These are phyloP conservation scores for Neonectria sp. DNA, from an alignment of 2,329 filamentous ascomycete species.

Conservation along the genomic window DNA sequence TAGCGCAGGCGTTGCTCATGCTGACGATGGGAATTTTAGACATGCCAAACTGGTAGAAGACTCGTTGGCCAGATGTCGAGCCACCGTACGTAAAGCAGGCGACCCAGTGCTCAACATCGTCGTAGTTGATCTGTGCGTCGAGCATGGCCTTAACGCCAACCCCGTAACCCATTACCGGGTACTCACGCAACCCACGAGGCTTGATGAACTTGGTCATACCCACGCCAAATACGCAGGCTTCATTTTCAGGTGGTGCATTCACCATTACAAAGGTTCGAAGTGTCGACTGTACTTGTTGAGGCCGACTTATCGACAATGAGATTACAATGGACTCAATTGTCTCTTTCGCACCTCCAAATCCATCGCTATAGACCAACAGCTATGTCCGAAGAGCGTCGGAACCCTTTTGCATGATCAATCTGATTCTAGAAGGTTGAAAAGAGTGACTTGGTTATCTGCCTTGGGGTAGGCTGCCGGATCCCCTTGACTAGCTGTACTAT, in stretches of 20 bases:
- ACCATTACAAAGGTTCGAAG: neutral
- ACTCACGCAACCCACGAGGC: slow-evolving; percentile 92
- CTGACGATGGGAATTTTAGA: slow-evolving; percentile 97
- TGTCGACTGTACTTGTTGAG: neutral
- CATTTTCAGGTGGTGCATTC: neutral
- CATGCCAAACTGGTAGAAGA: slow-evolving; percentile 99
- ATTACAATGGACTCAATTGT: too few relatives aligned
- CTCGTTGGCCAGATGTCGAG: slow-evolving; percentile 92
- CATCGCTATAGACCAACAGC: too few relatives aligned
- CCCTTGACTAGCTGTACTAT: too few relatives aligned
- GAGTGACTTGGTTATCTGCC: too few relatives aligned
- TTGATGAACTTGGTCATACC: slow-evolving; percentile 99
- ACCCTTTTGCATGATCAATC: too few relatives aligned
- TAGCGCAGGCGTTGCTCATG: slow-evolving; percentile 98
- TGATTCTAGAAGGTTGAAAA: too few relatives aligned
- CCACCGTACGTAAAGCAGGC: slow-evolving; percentile 98
- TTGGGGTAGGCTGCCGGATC: too few relatives aligned
- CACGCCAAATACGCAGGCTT: slow-evolving; percentile 90
- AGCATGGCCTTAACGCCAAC: slow-evolving; percentile 90
- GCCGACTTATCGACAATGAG: too few relatives aligned
- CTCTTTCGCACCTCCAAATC: too few relatives aligned
- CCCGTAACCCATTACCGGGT: slow-evolving; percentile 94
- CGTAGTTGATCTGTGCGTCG: slow-evolving; percentile 94
- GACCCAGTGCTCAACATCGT: slow-evolving; percentile 93
- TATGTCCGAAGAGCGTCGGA: too few relatives aligned